Evolutionary conservation across 352 stramenopile genomes (phyloP).

Genomic region (Elongisporangium anandrum): DNA sequence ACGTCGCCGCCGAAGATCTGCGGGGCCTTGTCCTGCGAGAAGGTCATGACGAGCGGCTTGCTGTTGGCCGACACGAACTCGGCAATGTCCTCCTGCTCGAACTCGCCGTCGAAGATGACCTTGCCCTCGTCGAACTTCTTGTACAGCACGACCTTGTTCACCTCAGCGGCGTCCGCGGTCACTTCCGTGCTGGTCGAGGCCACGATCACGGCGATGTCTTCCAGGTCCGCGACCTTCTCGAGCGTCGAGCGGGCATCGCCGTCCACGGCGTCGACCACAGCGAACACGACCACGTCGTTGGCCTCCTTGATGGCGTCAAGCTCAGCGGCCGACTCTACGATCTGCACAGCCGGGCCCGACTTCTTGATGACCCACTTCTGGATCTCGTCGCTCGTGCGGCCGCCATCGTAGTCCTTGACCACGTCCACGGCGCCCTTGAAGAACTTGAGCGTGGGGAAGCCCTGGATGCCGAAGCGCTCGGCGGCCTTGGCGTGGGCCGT

Average conservation of each 20-base stretch:
- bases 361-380: constrained; percentile 91
- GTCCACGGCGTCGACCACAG: constrained; percentile 74
- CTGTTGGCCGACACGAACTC: constrained; percentile 78
- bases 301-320: constrained; percentile 72
- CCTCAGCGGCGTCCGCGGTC: constrained; percentile 43
- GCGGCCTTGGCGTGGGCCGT: constrained; percentile 78
- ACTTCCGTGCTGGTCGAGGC: constrained; percentile 67
- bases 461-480: constrained; percentile 77
- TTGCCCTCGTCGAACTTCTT: constrained; percentile 89
- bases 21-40: constrained; percentile 86
- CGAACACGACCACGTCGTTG: constrained; percentile 86
- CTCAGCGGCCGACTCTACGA: constrained; percentile 68
- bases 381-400: constrained; percentile 84
- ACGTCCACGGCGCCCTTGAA: constrained; percentile 83
- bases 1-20: constrained; percentile 90
- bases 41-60: constrained; percentile 88
- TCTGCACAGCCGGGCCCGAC: constrained; percentile 84
- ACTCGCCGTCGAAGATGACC: constrained; percentile 70
- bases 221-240: constrained; percentile 66
- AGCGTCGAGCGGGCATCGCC: constrained; percentile 64
- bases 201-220: constrained; percentile 76
- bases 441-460: constrained; percentile 92
- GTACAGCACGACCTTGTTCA: constrained; percentile 73
- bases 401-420: constrained; percentile 86
- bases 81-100: constrained; percentile 53